Conservation (phyloP, 805 yeast genomes). For the Starmerella stellata region DNA sequence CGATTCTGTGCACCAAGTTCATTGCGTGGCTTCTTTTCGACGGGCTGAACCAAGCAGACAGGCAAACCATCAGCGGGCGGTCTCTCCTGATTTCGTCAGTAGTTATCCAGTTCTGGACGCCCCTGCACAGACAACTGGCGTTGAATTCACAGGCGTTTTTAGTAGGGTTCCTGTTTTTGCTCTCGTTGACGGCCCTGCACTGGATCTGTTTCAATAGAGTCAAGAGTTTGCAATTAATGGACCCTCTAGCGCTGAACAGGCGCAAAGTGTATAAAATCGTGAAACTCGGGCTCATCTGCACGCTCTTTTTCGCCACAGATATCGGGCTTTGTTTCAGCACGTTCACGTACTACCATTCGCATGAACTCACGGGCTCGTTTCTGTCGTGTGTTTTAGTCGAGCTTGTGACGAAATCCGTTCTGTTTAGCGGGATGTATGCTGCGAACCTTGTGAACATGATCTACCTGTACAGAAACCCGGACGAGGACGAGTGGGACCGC, state of each 20-base stretch:
- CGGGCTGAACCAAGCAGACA: constrained; percentile 51
- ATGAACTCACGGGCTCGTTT: constrained; percentile 4
- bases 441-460: constrained; percentile 41
- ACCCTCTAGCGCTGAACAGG: not conserved
- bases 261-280: not conserved
- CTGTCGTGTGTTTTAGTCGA: constrained; percentile 22
- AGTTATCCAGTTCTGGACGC: constrained; percentile 1
- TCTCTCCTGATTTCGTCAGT: constrained; percentile 7
- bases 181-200: constrained; percentile 45
- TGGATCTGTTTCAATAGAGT: constrained; percentile 35
- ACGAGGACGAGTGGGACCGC: constrained; percentile 55
- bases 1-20: constrained; percentile 28
- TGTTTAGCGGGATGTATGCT: constrained; percentile 34
- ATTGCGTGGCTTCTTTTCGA: constrained; percentile 49
- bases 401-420: constrained; percentile 48
- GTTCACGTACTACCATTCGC: constrained; percentile 1
- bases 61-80: constrained; percentile 37
- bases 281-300: constrained; percentile 15
- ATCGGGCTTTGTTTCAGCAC: constrained; percentile 24
- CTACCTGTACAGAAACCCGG: constrained; percentile 30
- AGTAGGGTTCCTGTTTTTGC: constrained; percentile 9
- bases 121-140: not conserved
- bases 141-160: not conserved
- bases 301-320: constrained; percentile 32
- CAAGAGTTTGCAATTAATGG: constrained; percentile 31